Conservation (phyloP, 441 rosid genomes). For the Mallotus japonicus region DNA sequence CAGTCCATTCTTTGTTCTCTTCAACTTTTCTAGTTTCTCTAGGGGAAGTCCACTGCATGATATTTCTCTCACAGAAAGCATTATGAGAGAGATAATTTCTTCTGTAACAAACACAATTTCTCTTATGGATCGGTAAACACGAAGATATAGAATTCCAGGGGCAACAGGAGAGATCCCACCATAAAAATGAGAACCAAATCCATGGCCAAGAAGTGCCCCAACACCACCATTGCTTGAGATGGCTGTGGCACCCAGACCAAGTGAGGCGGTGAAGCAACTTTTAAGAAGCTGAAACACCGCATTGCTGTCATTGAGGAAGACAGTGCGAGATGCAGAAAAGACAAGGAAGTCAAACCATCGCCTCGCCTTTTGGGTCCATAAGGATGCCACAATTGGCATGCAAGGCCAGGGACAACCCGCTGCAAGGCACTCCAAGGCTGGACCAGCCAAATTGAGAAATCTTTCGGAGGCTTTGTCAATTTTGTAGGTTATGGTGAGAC, state of each 20-base stretch:
- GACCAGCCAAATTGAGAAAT: slow-evolving; percentile 74
- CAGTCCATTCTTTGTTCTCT: slow-evolving; percentile 61
- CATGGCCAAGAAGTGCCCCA: slow-evolving; percentile 97
- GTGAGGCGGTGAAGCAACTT: slow-evolving; percentile 86
- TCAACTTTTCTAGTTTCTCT: slow-evolving; percentile 58
- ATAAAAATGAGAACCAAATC: slow-evolving; percentile 75
- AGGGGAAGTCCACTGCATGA: slow-evolving; percentile 52
- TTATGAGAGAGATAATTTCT: slow-evolving; percentile 79
- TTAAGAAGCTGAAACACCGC: slow-evolving; percentile 91
- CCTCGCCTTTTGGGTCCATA: slow-evolving; percentile 97
- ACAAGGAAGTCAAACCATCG: slow-evolving; percentile 96
- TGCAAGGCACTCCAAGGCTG: slow-evolving; percentile 81
- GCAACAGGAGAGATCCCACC: slow-evolving; percentile 94
- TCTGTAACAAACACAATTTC: slow-evolving; percentile 79
- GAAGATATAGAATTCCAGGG: slow-evolving; percentile 84
- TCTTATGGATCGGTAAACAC: slow-evolving; percentile 71
- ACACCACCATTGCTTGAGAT: slow-evolving; percentile 81
- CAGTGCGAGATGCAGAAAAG: slow-evolving; percentile 89
- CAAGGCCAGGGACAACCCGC: slow-evolving; percentile 99
- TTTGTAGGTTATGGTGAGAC: slow-evolving; percentile 97
- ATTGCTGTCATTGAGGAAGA: slow-evolving; percentile 83
- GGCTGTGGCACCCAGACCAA: slow-evolving; percentile 57
- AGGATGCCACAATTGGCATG: slow-evolving; percentile 92
- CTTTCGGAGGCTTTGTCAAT: slow-evolving; percentile 87
- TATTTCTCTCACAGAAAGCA: slow-evolving; percentile 79